phyloP scores from a whole-genome alignment of 176 grass and related monocot species.

The Phragmites australis region DNA sequence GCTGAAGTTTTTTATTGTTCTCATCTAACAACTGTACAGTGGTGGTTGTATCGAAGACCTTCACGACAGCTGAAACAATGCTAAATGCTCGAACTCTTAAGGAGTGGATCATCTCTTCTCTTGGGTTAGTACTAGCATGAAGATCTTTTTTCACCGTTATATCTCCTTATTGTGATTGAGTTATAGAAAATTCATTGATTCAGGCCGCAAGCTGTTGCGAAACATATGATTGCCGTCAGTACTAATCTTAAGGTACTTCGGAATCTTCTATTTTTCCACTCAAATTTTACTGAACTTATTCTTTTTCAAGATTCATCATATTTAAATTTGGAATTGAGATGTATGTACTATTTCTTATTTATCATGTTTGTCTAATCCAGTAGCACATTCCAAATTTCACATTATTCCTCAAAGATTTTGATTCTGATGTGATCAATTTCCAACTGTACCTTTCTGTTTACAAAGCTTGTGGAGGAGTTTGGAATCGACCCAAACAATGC shows the following conservation, averaged over 20 bases:
- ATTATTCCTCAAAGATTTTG: neutral
- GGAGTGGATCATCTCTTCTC: conserved; percentile 87
- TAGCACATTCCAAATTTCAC: neutral
- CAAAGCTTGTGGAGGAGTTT: conserved; percentile 89
- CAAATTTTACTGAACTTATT: conserved; percentile 3
- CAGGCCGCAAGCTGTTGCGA: conserved; percentile 82
- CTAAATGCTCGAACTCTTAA: conserved; percentile 97
- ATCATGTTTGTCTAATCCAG: neutral
- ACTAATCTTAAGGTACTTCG: conserved; percentile 86
- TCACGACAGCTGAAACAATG: conserved; percentile 99
- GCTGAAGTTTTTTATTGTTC: conserved; percentile 17
- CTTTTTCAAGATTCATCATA: neutral
- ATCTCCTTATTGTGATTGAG: conserved; percentile 20
- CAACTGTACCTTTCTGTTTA: conserved; percentile 33
- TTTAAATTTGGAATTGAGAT: neutral
- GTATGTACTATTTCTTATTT: neutral
- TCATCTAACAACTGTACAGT: conserved; percentile 46
- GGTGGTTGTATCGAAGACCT: conserved; percentile 99
- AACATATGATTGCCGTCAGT: conserved; percentile 99
- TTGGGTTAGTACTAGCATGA: conserved; percentile 67
- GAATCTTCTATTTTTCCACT: neutral
- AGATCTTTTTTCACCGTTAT: neutral
- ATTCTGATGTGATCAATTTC: conserved; percentile 27
- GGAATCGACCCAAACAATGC: conserved; percentile 94
- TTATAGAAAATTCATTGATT: conserved; percentile 36